phyloP scores from a whole-genome alignment of 1,284 basidiomycete genomes.

The Moesziomyces aphidis region DNA sequence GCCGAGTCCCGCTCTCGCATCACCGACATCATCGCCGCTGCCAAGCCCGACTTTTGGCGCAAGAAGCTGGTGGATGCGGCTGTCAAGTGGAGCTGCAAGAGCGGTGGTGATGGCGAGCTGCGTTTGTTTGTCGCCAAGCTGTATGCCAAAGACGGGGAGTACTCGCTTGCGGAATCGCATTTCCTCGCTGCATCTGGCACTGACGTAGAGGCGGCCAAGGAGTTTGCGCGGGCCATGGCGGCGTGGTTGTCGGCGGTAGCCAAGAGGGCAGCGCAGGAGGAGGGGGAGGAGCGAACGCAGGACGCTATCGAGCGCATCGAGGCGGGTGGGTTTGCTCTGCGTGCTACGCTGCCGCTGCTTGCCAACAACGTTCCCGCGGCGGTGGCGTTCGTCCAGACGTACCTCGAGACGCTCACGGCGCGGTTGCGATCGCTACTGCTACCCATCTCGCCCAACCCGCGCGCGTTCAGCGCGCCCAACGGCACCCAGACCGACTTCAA shows the following conservation, averaged over 20 bases:
- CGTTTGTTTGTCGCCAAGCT: conserved; percentile 58
- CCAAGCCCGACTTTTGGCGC: conserved; percentile 62
- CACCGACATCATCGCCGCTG: conserved; percentile 46
- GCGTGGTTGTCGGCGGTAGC: conserved; percentile 54
- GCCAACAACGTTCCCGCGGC: conserved; percentile 34
- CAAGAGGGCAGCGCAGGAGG: conserved; percentile 17
- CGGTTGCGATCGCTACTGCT: conserved; percentile 56
- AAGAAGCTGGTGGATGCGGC: conserved; percentile 64
- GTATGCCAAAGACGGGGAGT: conserved; percentile 40
- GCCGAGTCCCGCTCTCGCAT: conserved; percentile 49
- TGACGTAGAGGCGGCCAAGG: conserved; percentile 9
- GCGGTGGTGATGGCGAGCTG: conserved; percentile 57
- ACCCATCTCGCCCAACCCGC: conserved; percentile 63
- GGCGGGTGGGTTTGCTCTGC: conserved; percentile 54
- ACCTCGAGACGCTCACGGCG: conserved; percentile 38
- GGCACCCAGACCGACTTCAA: conserved; percentile 1
- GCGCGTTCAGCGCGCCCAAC: conserved; percentile 56
- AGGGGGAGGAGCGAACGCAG: conserved; percentile 31
- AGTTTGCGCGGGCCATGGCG: conserved; percentile 53
- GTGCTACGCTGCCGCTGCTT: conserved; percentile 50
- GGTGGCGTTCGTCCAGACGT: conserved; percentile 43
- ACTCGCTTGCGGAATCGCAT: conserved; percentile 54
- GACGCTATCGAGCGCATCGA: conserved; percentile 51
- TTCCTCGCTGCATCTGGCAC: conserved; percentile 26
- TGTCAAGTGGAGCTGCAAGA: conserved; percentile 58